phyloP scores from a whole-genome alignment of 306 rosid genomes.

The Comarum palustre region DNA sequence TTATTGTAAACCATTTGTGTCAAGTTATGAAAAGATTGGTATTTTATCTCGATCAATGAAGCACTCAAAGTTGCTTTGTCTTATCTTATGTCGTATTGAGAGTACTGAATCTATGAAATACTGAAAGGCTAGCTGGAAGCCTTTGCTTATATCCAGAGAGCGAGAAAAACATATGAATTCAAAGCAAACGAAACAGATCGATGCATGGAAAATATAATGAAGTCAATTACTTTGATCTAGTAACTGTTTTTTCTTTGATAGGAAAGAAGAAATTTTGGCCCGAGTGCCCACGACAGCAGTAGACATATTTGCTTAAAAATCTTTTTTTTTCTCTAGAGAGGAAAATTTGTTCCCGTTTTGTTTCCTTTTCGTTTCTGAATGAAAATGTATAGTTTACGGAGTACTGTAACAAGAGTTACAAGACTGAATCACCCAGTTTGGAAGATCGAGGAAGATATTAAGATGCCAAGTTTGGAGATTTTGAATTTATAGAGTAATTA shows the following conservation, averaged over 20 bases:
- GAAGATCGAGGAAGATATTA: not conserved
- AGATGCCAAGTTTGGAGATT: not conserved
- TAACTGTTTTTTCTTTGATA: not conserved
- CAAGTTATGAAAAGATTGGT: constrained; percentile 30
- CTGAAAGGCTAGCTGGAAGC: not conserved
- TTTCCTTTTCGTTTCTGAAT: too few relatives aligned
- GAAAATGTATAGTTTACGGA: too few relatives aligned
- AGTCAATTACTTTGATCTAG: not conserved
- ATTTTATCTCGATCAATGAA: constrained; percentile 37
- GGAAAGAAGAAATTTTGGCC: too few relatives aligned
- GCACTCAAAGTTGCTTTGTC: constrained; percentile 37
- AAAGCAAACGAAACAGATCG: not conserved
- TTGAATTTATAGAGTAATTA: too few relatives aligned
- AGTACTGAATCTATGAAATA: not conserved
- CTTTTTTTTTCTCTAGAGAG: too few relatives aligned
- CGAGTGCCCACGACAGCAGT: too few relatives aligned
- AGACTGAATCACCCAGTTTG: too few relatives aligned
- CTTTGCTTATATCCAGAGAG: not conserved
- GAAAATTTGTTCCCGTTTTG: too few relatives aligned
- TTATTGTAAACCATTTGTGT: constrained; percentile 46
- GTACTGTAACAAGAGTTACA: too few relatives aligned
- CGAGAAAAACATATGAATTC: not conserved
- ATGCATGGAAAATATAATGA: not conserved
- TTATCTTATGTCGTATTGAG: not conserved
- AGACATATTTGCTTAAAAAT: too few relatives aligned